Percentiles rank a stretch among this genome's conserved stretches.
Evolutionary conservation across 352 stramenopile genomes (phyloP).

Genomic region (Pythium apleroticum): DNA sequence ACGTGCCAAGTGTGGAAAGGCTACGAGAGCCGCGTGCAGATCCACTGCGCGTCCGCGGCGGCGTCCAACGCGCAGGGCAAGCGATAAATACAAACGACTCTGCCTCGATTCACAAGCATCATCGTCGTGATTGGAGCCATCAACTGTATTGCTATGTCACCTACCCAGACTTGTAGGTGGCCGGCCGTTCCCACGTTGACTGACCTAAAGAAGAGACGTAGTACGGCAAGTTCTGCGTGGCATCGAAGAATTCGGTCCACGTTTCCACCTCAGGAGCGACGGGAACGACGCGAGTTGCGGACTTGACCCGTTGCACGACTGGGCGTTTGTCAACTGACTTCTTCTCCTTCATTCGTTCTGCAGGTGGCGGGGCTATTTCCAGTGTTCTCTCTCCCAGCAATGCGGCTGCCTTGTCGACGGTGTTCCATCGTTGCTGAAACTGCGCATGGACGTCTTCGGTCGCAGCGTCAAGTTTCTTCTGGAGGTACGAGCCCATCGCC

Average conservation of each 20-base stretch:
- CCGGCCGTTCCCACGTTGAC: conserved; percentile 31
- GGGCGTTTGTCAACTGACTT: conserved; percentile 3
- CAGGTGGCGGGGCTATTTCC: background rate
- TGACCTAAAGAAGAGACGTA: conserved; percentile 34
- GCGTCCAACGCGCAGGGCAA: conserved; percentile 3
- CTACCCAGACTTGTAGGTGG: background rate
- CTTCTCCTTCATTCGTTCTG: conserved; percentile 5
- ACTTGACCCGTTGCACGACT: background rate
- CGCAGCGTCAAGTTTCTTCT: conserved; percentile 48
- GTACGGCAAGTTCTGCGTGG: conserved; percentile 23
- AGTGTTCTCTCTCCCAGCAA: conserved; percentile 22
- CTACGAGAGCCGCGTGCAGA: conserved; percentile 80
- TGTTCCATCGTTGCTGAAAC: conserved; percentile 40
- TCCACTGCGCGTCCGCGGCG: conserved; percentile 41
- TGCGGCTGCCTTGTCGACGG: conserved; percentile 24
- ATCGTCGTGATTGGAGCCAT: background rate
- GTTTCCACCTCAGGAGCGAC: conserved; percentile 11
- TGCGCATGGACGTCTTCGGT: conserved; percentile 33
- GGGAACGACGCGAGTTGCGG: conserved; percentile 15
- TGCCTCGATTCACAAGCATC: background rate
- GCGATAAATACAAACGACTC: conserved; percentile 12
- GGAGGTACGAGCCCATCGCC: conserved; percentile 29
- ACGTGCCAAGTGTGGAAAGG: conserved; percentile 84
- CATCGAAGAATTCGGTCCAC: conserved; percentile 37
- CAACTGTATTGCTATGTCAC: background rate